These are phyloP conservation scores for Podospora conica DNA, from an alignment of 495 filamentous ascomycete genomes.

Conservation along the genomic window DNA sequence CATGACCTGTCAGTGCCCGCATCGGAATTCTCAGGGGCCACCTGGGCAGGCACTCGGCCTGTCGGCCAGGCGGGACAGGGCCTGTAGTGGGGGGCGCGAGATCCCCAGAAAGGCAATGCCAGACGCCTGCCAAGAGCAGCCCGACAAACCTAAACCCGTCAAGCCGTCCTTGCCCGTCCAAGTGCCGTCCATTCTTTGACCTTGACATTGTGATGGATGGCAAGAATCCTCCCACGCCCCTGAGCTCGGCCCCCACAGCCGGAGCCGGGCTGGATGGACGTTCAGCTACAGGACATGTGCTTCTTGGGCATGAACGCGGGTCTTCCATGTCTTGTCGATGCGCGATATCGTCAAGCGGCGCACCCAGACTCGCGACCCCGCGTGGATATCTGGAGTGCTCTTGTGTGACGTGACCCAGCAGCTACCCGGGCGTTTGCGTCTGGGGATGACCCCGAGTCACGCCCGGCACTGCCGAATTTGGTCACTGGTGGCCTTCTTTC, in stretches of 20 bases:
- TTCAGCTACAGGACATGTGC: not conserved
- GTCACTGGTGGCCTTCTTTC: not conserved
- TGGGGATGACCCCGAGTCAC: not conserved
- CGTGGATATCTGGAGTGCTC: not conserved
- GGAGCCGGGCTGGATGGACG: not conserved
- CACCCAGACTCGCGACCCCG: not conserved
- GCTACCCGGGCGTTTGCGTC: not conserved
- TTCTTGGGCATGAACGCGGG: not conserved
- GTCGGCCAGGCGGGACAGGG: not conserved
- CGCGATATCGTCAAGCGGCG: not conserved
- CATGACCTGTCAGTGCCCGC: not conserved
- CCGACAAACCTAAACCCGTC: not conserved
- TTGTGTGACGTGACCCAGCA: not conserved
- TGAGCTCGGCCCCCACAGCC: not conserved
- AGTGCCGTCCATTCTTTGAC: not conserved
- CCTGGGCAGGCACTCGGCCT: too few species aligned
- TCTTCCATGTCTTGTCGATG: not conserved
- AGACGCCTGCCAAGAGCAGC: not conserved
- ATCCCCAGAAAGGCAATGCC: not conserved
- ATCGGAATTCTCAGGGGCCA: not conserved
- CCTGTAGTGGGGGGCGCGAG: not conserved
- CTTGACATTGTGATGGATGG: too few species aligned
- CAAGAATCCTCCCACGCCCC: not conserved
- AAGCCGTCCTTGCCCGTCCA: not conserved
- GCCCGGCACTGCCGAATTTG: not conserved